Evolutionary conservation across 2,329 filamentous ascomycete genomes (phyloP).

Genomic region (Fusarium fracticaudum): DNA sequence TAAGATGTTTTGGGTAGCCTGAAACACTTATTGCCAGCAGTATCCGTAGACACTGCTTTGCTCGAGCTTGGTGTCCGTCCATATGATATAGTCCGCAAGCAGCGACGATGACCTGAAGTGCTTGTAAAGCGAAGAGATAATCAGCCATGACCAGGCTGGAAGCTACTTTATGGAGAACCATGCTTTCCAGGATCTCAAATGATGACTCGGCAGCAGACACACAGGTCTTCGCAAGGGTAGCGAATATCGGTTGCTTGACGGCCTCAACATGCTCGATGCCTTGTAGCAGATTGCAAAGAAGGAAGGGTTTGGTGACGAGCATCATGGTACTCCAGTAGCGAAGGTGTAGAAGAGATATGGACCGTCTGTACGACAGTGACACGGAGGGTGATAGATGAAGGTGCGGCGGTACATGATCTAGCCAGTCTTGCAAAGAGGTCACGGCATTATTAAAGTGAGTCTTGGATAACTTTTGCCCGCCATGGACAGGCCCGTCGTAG

Average conservation of each 20-base stretch:
- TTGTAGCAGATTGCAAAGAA: background rate
- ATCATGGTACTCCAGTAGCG: background rate
- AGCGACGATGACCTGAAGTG: background rate
- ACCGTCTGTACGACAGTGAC: background rate
- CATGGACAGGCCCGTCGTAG: background rate
- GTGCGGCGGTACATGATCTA: background rate
- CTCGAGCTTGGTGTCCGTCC: background rate
- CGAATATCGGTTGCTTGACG: background rate
- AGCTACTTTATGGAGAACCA: fast-evolving
- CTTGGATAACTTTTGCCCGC: background rate
- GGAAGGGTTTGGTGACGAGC: background rate
- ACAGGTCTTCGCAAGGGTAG: background rate
- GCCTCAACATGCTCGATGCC: background rate
- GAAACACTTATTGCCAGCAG: background rate
- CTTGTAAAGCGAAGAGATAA: background rate
- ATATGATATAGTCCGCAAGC: background rate
- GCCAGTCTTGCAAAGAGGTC: fast-evolving
- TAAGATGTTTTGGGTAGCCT: background rate
- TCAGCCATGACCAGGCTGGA: background rate
- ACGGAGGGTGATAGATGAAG: background rate
- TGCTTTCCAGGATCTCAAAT: background rate
- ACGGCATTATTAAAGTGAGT: background rate
- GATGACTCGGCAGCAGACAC: background rate
- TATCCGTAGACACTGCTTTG: background rate
- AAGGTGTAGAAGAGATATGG: background rate